A percentile compares a stretch with the other conserved stretches of the same genome.
Evolutionary conservation across 2,329 filamentous ascomycete genomes (phyloP).

Genomic region (Aureobasidium leucospermi): DNA sequence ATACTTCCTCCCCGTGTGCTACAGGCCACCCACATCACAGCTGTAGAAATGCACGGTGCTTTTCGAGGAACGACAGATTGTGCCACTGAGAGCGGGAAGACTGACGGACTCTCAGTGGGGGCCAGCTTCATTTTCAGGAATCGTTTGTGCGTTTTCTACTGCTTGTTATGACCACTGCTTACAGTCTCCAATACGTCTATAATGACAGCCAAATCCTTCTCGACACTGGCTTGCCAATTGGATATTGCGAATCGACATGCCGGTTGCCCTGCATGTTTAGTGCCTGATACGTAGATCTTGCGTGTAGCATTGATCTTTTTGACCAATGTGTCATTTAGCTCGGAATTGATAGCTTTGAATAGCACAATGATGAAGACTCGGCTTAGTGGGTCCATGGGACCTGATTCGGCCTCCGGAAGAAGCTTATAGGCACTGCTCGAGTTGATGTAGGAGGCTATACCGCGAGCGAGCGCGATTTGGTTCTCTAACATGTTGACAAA

Average conservation of each 20-base stretch:
- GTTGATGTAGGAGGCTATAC: constrained; percentile 56
- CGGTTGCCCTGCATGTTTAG: constrained; percentile 63
- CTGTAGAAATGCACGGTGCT: too few species aligned
- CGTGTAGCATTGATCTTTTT: constrained; percentile 64
- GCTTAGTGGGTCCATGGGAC: constrained; percentile 28
- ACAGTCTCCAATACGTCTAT: constrained; percentile 49
- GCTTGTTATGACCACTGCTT: background rate
- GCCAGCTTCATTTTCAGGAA: too few species aligned
- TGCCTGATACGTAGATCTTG: constrained; percentile 77
- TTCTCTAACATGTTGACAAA: constrained; percentile 61
- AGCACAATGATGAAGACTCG: constrained; percentile 65
- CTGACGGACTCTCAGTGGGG: too few species aligned
- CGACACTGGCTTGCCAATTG: constrained; percentile 71
- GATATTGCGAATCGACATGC: constrained; percentile 76
- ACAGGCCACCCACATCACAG: too few species aligned
- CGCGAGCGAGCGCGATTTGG: constrained; percentile 65
- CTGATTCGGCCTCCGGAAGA: constrained; percentile 42
- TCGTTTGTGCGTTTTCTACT: too few species aligned
- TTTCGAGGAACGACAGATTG: too few species aligned
- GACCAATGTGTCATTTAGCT: constrained; percentile 60
- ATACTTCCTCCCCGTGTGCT: too few species aligned
- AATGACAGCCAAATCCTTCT: constrained; percentile 60
- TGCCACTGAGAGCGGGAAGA: too few species aligned
- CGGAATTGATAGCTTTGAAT: constrained; percentile 62
- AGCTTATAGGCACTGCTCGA: constrained; percentile 58